Evolutionary conservation across 2,329 filamentous ascomycete genomes (phyloP).

Genomic region (Colletotrichum chlorophyti): DNA sequence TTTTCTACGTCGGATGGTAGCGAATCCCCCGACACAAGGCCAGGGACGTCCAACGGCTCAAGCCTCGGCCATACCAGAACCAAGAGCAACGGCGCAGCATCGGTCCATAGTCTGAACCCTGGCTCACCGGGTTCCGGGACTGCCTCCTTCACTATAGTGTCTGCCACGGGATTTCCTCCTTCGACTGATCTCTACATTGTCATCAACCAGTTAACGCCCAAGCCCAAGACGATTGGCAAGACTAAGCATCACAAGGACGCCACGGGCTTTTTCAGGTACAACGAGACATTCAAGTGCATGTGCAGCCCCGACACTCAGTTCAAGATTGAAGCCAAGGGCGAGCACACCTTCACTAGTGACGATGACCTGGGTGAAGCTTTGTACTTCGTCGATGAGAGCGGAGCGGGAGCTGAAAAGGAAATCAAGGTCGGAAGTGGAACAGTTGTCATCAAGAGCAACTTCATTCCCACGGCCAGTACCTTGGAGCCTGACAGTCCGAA

Average conservation of each 20-base stretch:
- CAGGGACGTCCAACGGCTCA: conserved; percentile 41
- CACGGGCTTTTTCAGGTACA: conserved; percentile 70
- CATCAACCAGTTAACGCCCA: conserved; percentile 71
- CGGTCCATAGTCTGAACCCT: conserved; percentile 68
- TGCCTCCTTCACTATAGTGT: conserved; percentile 81
- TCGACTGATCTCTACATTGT: conserved; percentile 80
- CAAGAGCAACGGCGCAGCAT: conserved; percentile 69
- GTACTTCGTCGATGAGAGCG: conserved; percentile 91
- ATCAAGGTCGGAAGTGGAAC: conserved; percentile 76
- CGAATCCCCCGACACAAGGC: conserved; percentile 34
- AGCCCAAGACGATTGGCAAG: conserved; percentile 84
- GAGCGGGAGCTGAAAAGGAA: conserved; percentile 72
- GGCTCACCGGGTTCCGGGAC: conserved; percentile 71
- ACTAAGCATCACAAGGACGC: conserved; percentile 86
- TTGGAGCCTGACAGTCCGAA: conserved; percentile 54
- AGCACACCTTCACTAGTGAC: conserved; percentile 84
- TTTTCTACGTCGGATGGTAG: conserved; percentile 35
- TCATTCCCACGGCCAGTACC: conserved; percentile 54
- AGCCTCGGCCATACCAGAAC: conserved; percentile 54
- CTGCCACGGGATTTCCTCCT: conserved; percentile 78
- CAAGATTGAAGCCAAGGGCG: conserved; percentile 84
- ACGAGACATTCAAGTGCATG: conserved; percentile 79
- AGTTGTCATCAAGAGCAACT: conserved; percentile 77
- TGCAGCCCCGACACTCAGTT: conserved; percentile 87
- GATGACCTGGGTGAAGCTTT: conserved; percentile 82